Evolutionary conservation across 768 basidiomycete species (phyloP).

Genomic region (Phlebiopsis gigantea): DNA sequence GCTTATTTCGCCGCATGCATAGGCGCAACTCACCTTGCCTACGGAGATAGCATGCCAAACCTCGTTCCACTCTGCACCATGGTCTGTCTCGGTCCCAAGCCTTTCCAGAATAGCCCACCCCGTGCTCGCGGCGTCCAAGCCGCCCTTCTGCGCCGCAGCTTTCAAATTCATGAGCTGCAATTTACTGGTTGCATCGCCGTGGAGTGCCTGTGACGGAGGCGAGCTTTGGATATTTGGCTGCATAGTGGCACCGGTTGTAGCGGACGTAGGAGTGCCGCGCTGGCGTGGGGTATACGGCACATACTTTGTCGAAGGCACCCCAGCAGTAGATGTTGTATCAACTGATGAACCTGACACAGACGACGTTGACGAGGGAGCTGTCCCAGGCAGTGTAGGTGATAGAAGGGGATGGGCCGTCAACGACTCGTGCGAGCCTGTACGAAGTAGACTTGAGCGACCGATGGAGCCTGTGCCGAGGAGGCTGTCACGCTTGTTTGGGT

Average conservation of each 20-base stretch:
- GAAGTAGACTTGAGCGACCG: slow-evolving; percentile 16
- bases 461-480: slow-evolving; percentile 22
- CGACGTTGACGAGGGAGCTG: slow-evolving; percentile 22
- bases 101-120: slow-evolving; percentile 81
- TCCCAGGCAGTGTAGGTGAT: slow-evolving; percentile 33
- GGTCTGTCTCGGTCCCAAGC: slow-evolving; percentile 47
- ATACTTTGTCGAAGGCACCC: slow-evolving; percentile 41
- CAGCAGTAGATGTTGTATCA: slow-evolving; percentile 5
- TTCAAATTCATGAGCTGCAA: slow-evolving; percentile 71
- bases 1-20: neutral
- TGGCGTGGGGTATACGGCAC: slow-evolving; percentile 77
- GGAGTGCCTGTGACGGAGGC: slow-evolving; percentile 38
- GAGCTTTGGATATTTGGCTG: slow-evolving; percentile 31
- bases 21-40: slow-evolving; percentile 53
- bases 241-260: slow-evolving; percentile 34
- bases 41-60: slow-evolving; percentile 59
- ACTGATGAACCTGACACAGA: slow-evolving; percentile 11
- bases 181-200: slow-evolving; percentile 60
- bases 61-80: slow-evolving; percentile 59
- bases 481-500: slow-evolving; percentile 20
- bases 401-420: slow-evolving; percentile 63
- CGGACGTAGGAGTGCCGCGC: slow-evolving; percentile 43
- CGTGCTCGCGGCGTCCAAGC: slow-evolving; percentile 54
- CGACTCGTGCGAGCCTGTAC: slow-evolving; percentile 40
- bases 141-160: slow-evolving; percentile 63